A percentile compares a stretch with the other conserved stretches of the same genome.
Evolutionary conservation across 73 alveolate species (phyloP).

Genomic region (Tetrahymena thermophila): DNA sequence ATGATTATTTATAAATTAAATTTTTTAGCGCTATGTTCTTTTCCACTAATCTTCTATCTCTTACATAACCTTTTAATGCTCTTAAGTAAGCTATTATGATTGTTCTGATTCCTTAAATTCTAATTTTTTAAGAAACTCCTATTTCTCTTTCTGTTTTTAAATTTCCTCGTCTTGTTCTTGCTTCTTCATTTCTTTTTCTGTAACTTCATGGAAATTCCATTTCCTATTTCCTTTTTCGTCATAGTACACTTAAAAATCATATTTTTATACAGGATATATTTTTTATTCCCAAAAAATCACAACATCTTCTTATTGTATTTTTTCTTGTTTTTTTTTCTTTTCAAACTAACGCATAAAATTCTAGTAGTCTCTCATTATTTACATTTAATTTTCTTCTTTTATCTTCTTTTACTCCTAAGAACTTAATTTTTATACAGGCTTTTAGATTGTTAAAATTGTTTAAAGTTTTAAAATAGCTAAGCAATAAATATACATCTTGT

Average conservation of each 20-base stretch:
- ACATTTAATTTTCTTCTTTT: background rate
- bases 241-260: background rate
- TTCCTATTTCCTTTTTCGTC: background rate
- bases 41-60: background rate
- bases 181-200: background rate
- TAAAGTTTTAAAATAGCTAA: too few relatives aligned
- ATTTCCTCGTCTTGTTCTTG: background rate
- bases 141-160: background rate
- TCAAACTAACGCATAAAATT: background rate
- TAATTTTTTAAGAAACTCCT: background rate
- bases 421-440: background rate
- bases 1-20: background rate
- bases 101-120: background rate
- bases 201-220: background rate
- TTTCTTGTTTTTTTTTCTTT: background rate
- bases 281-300: background rate
- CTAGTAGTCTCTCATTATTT: background rate
- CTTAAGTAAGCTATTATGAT: background rate
- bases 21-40: background rate
- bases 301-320: background rate
- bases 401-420: background rate
- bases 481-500: background rate
- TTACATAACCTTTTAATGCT: background rate
- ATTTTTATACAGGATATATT: background rate
- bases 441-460: too few relatives aligned